Base-by-base conservation (phyloP, 2,329 filamentous ascomycete genomes). In the Colletotrichum acutatum region DNA sequence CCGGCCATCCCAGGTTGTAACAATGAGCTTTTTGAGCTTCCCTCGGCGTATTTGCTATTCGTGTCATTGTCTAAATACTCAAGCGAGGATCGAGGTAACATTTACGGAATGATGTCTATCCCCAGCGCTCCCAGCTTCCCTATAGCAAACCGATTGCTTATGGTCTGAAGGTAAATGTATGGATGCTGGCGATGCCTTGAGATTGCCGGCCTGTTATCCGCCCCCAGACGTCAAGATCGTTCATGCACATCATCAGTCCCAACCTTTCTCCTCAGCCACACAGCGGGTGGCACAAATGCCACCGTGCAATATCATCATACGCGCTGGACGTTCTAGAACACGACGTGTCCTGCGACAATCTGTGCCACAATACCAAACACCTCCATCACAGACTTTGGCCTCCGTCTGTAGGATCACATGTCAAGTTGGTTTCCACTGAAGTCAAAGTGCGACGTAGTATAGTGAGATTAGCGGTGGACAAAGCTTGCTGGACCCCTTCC, bases 381-480 rank as follows among this genome's bases (percentile, higher is more conserved):
- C 46, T 46, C 49, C 19, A 70, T 24, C 7, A 32, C 37, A 52
- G 28, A 54, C 24, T 46, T 42, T 16, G 28, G 49, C 24, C 32
- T 60, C 32, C 12, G 34, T 12, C n/a, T 34, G 12, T 28, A 22
- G 57, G 7, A 54, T 74, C 71, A 74, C 68, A 74, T 74, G 68
- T 59, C 52, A 68, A 24, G 62, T 12, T 37, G 60, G 60, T 37
- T 52, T 30, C 68, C 32, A 22, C 56, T 53, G 49, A 56, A 49
- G 56, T 62, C 37, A 49, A 71, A 46, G 22, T 34, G 53, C 56
- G 58, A 54, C 63, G 52, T 52, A 37, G 61, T 34, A 58, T 24
- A n/a, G 26, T 26, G 22, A 74, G 24, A 59, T 74, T 67, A 67
- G 71, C 68, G 53, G 68, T 68, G 71, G 71, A 67, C 58, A 74